These are phyloP conservation scores for Penstemon davidsonii DNA, from an alignment of 257 asterid genomes.

Conservation along the genomic window DNA sequence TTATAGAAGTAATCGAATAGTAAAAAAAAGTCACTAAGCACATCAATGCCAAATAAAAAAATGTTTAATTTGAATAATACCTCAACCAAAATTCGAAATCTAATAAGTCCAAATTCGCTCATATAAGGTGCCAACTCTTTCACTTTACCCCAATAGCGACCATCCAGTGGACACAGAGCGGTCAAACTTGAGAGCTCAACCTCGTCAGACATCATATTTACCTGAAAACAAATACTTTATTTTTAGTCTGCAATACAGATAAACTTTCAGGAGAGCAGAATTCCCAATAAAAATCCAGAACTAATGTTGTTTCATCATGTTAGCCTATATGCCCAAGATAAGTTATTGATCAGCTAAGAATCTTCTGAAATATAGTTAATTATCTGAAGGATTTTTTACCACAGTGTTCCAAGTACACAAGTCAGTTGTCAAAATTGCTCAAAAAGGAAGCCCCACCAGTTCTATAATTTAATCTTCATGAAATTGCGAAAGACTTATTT, in stretches of 20 bases:
- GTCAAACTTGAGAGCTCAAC: constrained; percentile 56
- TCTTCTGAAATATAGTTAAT: no score
- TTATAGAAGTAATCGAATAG: neutral
- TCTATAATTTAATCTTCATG: no score
- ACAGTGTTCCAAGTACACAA: no score
- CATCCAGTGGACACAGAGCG: constrained; percentile 82
- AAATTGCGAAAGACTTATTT: no score
- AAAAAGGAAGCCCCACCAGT: no score
- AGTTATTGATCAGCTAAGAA: no score
- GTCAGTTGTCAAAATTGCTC: no score
- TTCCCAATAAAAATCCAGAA: no score
- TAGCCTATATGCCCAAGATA: no score
- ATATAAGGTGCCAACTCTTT: constrained; percentile 72
- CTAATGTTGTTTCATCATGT: no score
- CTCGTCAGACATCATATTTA: constrained; percentile 17
- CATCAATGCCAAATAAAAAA: neutral
- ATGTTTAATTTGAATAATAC: constrained; percentile 30
- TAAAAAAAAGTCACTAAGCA: neutral
- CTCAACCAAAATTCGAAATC: constrained; percentile 85
- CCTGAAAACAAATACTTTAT: neutral
- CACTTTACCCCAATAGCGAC: constrained; percentile 88
- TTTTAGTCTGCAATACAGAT: neutral
- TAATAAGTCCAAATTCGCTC: constrained; percentile 88
- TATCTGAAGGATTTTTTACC: no score
- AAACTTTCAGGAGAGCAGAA: no score